Conservation (phyloP, 116 monocot species). For the Dioscorea cayenensis region DNA sequence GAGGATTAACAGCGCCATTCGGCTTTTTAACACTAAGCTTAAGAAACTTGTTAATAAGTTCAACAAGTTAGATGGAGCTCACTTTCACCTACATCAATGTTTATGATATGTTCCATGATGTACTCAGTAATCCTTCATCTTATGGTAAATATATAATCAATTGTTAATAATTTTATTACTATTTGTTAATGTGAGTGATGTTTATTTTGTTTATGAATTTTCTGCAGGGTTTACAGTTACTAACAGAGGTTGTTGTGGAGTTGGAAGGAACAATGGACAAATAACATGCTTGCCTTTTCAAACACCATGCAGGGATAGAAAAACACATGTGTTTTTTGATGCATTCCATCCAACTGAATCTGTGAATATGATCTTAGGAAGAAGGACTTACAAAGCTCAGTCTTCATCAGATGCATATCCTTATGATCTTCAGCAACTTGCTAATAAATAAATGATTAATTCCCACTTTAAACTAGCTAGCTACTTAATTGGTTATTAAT, state of each 20-base stretch:
- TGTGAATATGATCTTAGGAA: constrained; percentile 46
- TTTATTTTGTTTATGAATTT: not conserved
- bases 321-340: constrained; percentile 67
- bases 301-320: constrained; percentile 54
- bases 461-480: not conserved
- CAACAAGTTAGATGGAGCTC: constrained; percentile 57
- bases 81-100: constrained; percentile 87
- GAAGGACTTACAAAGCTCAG: constrained; percentile 39
- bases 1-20: constrained; percentile 63
- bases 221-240: constrained; percentile 46
- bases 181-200: not conserved
- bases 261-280: constrained; percentile 84
- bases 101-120: constrained; percentile 61
- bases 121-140: constrained; percentile 36
- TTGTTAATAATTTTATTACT: no score
- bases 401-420: constrained; percentile 38
- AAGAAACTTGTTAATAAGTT: constrained; percentile 44
- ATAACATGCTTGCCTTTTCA: constrained; percentile 67
- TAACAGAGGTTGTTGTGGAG: constrained; percentile 73
- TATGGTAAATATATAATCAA: constrained; percentile 31
- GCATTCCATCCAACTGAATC: constrained; percentile 79
- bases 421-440: constrained; percentile 45
- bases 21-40: constrained; percentile 66
- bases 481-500: no score
- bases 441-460: constrained; percentile 22